Evolutionary conservation across 352 stramenopile species (phyloP).

Genomic region (Globisporangium yorkense): DNA sequence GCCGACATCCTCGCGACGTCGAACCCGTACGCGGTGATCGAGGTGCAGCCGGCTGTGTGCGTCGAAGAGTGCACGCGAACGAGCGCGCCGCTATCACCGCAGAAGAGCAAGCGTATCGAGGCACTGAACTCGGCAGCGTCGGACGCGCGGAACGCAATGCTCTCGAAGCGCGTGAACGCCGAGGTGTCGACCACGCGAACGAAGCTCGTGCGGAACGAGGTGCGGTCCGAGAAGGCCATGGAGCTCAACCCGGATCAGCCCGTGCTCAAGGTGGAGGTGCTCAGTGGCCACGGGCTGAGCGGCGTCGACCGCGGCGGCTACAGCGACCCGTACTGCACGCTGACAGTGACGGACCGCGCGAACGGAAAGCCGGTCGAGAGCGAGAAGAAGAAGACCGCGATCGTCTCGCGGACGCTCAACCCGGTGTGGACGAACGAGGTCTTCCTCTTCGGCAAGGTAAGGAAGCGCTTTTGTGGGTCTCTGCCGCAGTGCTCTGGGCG

Average conservation of each 20-base stretch:
- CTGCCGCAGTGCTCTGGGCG: too few species aligned
- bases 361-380: conserved; percentile 42
- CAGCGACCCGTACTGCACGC: conserved; percentile 70
- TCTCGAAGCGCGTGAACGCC: conserved; percentile 39
- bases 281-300: conserved; percentile 52
- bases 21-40: conserved; percentile 57
- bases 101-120: conserved; percentile 43
- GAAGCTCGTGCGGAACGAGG: conserved; percentile 51
- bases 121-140: conserved; percentile 23
- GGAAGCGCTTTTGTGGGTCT: conserved; percentile 4
- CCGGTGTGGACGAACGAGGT: conserved; percentile 60
- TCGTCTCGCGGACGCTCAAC: conserved; percentile 66
- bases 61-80: conserved; percentile 51
- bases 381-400: conserved; percentile 67
- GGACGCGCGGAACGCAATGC: conserved; percentile 35
- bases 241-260: conserved; percentile 24
- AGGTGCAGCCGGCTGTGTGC: conserved; percentile 46
- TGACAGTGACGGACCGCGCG: conserved; percentile 43
- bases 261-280: conserved; percentile 44
- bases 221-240: conserved; percentile 41
- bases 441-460: conserved; percentile 59
- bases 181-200: conserved; percentile 55
- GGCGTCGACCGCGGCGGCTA: conserved; percentile 58
- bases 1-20: conserved; percentile 18
- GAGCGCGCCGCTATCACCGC: conserved; percentile 33